Evolutionary conservation across 2,329 filamentous ascomycete species (phyloP).

Genomic region (Ceratocystiopsis brevicomis): DNA sequence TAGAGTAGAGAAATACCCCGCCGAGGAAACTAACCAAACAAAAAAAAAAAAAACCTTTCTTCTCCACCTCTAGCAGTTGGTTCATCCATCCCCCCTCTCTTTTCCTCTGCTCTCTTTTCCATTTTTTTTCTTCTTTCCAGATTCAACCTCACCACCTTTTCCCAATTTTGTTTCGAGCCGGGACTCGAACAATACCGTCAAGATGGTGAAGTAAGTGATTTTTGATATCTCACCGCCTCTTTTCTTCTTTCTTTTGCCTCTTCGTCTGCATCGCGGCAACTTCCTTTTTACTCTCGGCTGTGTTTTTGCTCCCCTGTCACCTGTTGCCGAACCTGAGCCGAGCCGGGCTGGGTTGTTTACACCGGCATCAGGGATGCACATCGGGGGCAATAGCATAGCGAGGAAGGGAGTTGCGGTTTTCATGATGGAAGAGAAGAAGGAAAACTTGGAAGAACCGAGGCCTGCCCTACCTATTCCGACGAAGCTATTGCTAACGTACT

Average conservation of each 20-base stretch:
- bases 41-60: no score
- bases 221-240: background rate
- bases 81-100: conserved; percentile 1
- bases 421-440: no score
- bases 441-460: no score
- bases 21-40: no score
- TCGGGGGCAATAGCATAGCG: no score
- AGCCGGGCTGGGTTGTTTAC: no score
- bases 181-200: conserved; percentile 51
- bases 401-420: no score
- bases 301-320: background rate
- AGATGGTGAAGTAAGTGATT: conserved; percentile 95
- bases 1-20: no score
- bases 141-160: conserved; percentile 11
- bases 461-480: no score
- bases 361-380: no score
- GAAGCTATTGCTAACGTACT: conserved; percentile 23
- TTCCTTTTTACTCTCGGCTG: background rate
- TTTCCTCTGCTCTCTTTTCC: conserved; percentile 1
- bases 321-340: background rate
- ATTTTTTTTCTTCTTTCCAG: conserved; percentile 1
- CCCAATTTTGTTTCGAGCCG: conserved; percentile 6
- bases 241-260: background rate
- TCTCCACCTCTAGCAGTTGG: background rate
- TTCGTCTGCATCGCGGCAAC: background rate